A percentile compares a stretch with the other conserved stretches of the same genome.
Evolutionary conservation across 1,284 basidiomycete genomes (phyloP).

Genomic region (Pseudozyma pruni): DNA sequence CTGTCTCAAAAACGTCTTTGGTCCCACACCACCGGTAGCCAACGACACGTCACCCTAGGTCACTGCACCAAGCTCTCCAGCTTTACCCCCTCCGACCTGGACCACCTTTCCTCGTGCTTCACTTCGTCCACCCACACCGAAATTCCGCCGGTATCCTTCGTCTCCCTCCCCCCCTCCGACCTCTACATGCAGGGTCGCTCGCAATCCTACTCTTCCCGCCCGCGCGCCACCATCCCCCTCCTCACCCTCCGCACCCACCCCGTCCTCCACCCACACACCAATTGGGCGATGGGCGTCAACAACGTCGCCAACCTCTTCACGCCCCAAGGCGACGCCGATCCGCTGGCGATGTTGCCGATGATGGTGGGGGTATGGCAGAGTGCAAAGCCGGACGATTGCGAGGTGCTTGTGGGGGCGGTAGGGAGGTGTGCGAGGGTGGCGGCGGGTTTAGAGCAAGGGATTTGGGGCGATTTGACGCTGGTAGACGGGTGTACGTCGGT

Average conservation of each 20-base stretch:
- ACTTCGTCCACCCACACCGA: not conserved
- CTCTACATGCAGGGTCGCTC: slow-evolving; percentile 51
- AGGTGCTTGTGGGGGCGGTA: slow-evolving; percentile 16
- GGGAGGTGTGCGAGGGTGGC: slow-evolving; percentile 4
- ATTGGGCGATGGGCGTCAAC: slow-evolving; percentile 39
- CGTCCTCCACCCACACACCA: not conserved
- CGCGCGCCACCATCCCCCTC: slow-evolving; percentile 29
- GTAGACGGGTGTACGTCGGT: slow-evolving; percentile 8
- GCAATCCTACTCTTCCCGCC: slow-evolving; percentile 16
- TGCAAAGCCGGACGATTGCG: slow-evolving; percentile 20
- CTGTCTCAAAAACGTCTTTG: not conserved
- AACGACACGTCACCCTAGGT: slow-evolving; percentile 22
- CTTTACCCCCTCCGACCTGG: slow-evolving; percentile 17
- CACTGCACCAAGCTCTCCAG: slow-evolving; percentile 44
- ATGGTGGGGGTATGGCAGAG: slow-evolving; percentile 45
- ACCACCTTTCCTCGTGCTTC: slow-evolving; percentile 3
- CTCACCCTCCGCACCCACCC: slow-evolving; percentile 12
- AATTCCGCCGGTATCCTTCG: slow-evolving; percentile 13
- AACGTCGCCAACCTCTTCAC: slow-evolving; percentile 53
- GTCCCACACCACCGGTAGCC: not conserved
- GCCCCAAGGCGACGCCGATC: slow-evolving; percentile 52
- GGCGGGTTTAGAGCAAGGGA: not conserved
- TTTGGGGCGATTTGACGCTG: slow-evolving; percentile 16
- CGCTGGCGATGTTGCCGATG: slow-evolving; percentile 35
- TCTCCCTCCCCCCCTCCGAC: slow-evolving; percentile 34